Base-by-base conservation (phyloP, 805 yeast species). In the Blastobotrys muscicola region DNA sequence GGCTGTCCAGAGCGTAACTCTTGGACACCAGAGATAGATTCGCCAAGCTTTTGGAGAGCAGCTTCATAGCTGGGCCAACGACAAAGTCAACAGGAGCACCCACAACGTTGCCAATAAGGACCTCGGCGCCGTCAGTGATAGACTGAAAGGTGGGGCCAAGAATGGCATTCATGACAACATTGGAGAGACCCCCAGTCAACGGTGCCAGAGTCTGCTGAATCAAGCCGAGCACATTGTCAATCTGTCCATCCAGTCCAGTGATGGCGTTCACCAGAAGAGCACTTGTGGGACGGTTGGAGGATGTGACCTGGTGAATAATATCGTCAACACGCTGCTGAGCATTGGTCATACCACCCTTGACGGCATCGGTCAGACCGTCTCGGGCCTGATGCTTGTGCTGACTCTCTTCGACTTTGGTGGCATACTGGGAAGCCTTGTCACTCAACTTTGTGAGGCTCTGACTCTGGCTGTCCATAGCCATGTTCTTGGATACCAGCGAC, bases 241-340 rank as follows among this genome's bases (percentile, higher is more conserved):
- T 49, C 33, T 52, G 56, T n/a, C 47, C 47, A 43, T 50, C 54
- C n/a, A 47, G 32, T 23, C 53, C 52, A 31, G 49, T 39, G 33
- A 52, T 47, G 36, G 45, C 45, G 12, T 45, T 44, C 8, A 47
- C 29, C 14, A 43, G 47, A n/a, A 45, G 45, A 36, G 51, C 29
- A 20, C 45, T 47, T 35, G 52, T 20, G 6, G 26, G 26, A 20
- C 26, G 26, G 26, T 34, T 23, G 29, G 16, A 16, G 5, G 26
- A 15, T 3, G 14, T 31, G 10, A 43, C 23, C 12, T 44, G 36
- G 8, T 14, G 12, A 14, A 34, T 14, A 9, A 39, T 33, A n/a
- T 34, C 39, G 15, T 40, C 42, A 10, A 36, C 20, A 4, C 39
- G 8, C 11, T 23, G 39, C 15, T 29, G 15, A 30, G 39, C 39